Conservation (phyloP, 768 basidiomycete genomes). For the Hemileccinum rubropunctum region DNA sequence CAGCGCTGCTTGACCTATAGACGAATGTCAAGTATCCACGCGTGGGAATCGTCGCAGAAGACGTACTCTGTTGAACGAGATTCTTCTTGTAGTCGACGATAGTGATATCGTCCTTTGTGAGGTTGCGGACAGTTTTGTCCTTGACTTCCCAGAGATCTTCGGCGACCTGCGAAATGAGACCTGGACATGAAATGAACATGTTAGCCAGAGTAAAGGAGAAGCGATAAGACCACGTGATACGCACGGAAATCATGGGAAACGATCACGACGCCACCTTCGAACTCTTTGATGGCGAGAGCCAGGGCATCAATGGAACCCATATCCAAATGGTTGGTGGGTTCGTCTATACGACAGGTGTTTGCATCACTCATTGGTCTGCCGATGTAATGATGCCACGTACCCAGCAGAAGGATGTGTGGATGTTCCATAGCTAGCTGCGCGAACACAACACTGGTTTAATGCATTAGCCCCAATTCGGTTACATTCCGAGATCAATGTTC, state of each 20-base stretch:
- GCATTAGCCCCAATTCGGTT: conserved; percentile 11
- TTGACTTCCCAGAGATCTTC: conserved; percentile 99
- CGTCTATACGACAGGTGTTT: conserved; percentile 47
- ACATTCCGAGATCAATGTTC: conserved; percentile 19
- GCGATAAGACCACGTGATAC: conserved; percentile 30
- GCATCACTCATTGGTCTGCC: conserved; percentile 4
- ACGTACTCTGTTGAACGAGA: conserved; percentile 71
- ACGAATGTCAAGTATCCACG: conserved; percentile 3
- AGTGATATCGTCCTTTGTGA: conserved; percentile 86
- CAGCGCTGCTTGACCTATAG: conserved; percentile 73
- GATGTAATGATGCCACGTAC: conserved; percentile 37
- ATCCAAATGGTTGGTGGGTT: conserved; percentile 97
- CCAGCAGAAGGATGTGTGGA: conserved; percentile 89
- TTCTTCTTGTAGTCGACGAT: conserved; percentile 94
- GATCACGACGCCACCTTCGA: conserved; percentile 97
- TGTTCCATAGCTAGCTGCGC: conserved; percentile 97
- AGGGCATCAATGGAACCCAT: conserved; percentile 98
- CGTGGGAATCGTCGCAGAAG: neutral
- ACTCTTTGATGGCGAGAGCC: conserved; percentile 93
- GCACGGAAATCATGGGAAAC: conserved; percentile 99
- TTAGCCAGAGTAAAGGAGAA: conserved; percentile 7
- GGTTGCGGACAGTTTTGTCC: conserved; percentile 86
- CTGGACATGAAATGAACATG: conserved; percentile 36
- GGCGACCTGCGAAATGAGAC: conserved; percentile 95
- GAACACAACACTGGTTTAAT: conserved; percentile 75